Base-by-base conservation (phyloP, 371 early-diverging fungal genomes). In the Syncephalastrum sp. region DNA sequence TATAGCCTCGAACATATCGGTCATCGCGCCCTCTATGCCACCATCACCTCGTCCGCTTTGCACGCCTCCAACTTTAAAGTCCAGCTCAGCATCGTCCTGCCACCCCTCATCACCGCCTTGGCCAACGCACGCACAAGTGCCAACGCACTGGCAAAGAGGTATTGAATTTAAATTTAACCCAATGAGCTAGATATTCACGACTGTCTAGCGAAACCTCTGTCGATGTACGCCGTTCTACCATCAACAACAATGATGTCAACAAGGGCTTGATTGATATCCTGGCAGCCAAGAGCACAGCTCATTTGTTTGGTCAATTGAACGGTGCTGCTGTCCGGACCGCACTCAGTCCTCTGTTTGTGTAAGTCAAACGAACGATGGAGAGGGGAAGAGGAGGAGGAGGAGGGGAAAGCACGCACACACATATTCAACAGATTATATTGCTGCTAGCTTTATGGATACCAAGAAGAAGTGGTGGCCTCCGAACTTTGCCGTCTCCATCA, bases 391-490 rank as follows among this genome's bases (percentile, higher is more conserved):
- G 21, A 21, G 2, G 2, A 21, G 21, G 21, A 2, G 21, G 21
- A 2, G 21, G 21, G 21, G 21, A 2, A 21, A 21, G 21, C 21
- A 21, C n/a, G 45, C 8, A 19, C 47, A 17, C 7, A 27, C 7
- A 1, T 23, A 42, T 19, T 58, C n/a, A 49, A 33, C 47, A 43
- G n/a, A 14, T 13, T 19, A 61, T 23, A 17, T 13, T 47, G 29
- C 44, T 42, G 17, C 47, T 65, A 67, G 80, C 13, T 79, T 75
- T 61, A 64, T 90, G 69, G 86, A 88, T 53, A 69, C 79, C 33
- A 61, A 79, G 44, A 62, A 76, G 7, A 57, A 70, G 44, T 89
- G 90, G 90, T 75, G 74, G 68, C 79, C 86, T 17, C 62, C 79
- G 43, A 64, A 65, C 15, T 74, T 78, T 59, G 79, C 72, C 16